Conservation (phyloP, 257 asterid species). For the Lycium ferocissimum region DNA sequence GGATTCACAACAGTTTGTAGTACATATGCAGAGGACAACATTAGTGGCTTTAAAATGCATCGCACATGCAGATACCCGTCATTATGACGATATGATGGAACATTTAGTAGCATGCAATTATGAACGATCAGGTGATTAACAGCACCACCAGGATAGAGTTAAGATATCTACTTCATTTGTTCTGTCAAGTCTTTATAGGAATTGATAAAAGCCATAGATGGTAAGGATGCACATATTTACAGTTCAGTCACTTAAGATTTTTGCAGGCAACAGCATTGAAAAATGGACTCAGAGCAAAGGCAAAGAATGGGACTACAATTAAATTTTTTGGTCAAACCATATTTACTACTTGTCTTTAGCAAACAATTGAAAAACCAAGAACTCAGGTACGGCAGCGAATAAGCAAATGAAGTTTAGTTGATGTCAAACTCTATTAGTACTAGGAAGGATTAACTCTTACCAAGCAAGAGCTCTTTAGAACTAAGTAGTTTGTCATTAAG, state of each 20-base stretch:
- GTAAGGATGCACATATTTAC: background rate
- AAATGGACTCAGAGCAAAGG: background rate
- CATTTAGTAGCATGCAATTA: background rate
- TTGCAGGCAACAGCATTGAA: background rate
- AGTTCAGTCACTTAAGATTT: background rate
- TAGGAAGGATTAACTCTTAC: background rate
- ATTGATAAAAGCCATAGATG: background rate
- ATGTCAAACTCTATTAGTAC: conserved; percentile 4
- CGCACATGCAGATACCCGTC: background rate
- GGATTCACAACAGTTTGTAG: background rate
- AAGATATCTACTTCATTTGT: conserved; percentile 12
- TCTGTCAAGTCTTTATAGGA: background rate
- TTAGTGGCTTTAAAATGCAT: background rate
- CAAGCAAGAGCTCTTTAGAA: conserved; percentile 8
- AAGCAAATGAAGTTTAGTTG: background rate
- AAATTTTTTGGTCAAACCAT: background rate
- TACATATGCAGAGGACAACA: conserved; percentile 16
- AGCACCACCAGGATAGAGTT: background rate
- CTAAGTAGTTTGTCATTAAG: background rate
- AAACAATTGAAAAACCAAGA: background rate
- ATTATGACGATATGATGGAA: background rate
- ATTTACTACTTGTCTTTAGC: background rate
- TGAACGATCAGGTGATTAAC: background rate
- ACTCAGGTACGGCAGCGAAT: background rate
- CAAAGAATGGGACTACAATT: background rate